Conservation (phyloP, 2,329 filamentous ascomycete genomes). For the Penicillium sclerotigenum region DNA sequence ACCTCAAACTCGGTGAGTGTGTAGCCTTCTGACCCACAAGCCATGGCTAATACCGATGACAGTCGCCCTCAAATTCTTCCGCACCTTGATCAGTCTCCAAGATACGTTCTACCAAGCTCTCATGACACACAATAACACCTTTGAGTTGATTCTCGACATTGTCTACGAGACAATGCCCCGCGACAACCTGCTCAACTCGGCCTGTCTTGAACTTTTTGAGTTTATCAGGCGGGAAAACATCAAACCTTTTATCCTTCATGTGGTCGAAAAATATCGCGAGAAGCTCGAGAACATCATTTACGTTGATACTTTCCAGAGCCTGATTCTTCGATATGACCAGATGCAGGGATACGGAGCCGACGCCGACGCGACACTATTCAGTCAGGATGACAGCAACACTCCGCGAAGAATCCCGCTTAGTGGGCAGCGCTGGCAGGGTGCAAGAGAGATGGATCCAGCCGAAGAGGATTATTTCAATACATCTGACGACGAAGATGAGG, state of each 20-base stretch:
- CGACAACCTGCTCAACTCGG: conserved; percentile 90
- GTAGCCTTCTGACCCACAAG: not conserved
- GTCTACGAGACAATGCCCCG: conserved; percentile 81
- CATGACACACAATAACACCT: conserved; percentile 73
- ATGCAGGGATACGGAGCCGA: conserved; percentile 65
- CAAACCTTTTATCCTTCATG: conserved; percentile 75
- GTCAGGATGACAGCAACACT: conserved; percentile 64
- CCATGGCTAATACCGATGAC: not conserved
- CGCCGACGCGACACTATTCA: conserved; percentile 63
- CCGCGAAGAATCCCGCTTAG: conserved; percentile 49
- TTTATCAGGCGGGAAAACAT: conserved; percentile 79
- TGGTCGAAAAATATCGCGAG: conserved; percentile 80
- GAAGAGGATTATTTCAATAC: conserved; percentile 95
- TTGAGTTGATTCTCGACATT: conserved; percentile 81
- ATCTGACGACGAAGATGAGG: conserved; percentile 79
- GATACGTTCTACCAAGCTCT: conserved; percentile 90
- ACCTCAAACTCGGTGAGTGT: conserved; percentile 76
- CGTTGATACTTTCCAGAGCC: conserved; percentile 75
- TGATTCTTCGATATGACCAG: conserved; percentile 76
- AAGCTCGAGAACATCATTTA: conserved; percentile 73
- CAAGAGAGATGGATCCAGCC: conserved; percentile 78
- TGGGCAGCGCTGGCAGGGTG: conserved; percentile 62
- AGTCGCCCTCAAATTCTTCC: conserved; percentile 93
- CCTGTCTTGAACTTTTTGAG: conserved; percentile 90
- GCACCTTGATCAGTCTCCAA: conserved; percentile 76